These are phyloP conservation scores for Ogataea trehaloabstinens DNA, from an alignment of 805 yeast species.

Conservation along the genomic window DNA sequence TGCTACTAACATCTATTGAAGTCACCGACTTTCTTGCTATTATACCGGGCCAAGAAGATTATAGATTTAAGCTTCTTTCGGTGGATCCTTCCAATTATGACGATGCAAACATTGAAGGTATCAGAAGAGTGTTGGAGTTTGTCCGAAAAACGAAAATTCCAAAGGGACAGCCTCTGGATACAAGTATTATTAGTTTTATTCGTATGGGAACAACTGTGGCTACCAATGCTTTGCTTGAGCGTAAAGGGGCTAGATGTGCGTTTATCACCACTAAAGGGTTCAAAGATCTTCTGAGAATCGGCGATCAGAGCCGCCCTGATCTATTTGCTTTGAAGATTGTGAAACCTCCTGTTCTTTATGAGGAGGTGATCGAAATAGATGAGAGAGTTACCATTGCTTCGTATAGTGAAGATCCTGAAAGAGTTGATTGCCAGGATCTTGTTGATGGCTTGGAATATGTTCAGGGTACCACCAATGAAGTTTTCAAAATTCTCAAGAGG, in stretches of 20 bases:
- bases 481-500: conserved; percentile 34
- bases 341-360: conserved; percentile 17
- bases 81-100: conserved; percentile 24
- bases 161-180: conserved; percentile 13
- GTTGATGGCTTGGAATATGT: conserved; percentile 26
- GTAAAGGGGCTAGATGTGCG: conserved; percentile 17
- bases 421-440: conserved; percentile 7
- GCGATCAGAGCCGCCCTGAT: conserved; percentile 29
- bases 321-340: conserved; percentile 14
- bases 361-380: conserved; percentile 16
- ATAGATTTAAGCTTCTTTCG: conserved; percentile 27
- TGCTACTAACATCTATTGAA: not conserved
- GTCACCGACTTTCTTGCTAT: conserved; percentile 45
- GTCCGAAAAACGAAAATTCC: conserved; percentile 11
- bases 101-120: conserved; percentile 26
- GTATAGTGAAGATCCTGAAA: conserved; percentile 21
- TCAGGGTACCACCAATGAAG: conserved; percentile 37
- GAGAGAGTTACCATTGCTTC: conserved; percentile 22
- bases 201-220: conserved; percentile 27
- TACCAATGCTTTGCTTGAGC: conserved; percentile 20
- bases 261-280: conserved; percentile 29
- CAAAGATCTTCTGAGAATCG: conserved; percentile 29
- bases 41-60: conserved; percentile 39
- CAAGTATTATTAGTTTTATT: conserved; percentile 15
- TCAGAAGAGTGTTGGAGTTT: conserved; percentile 18